phyloP scores from a whole-genome alignment of 73 alveolate species.

The Paramecium sonneborni region DNA sequence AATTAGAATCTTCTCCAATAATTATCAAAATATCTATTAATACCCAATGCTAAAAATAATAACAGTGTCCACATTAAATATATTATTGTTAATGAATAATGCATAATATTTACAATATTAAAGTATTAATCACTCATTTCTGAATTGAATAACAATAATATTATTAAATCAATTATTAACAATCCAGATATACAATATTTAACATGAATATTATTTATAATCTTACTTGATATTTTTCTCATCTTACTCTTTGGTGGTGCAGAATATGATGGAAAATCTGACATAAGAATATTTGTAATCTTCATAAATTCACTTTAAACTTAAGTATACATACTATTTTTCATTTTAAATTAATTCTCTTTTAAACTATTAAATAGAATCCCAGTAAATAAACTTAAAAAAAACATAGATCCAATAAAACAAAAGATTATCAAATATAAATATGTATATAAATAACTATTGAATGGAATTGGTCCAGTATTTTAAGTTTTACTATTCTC shows the following conservation, averaged over 20 bases:
- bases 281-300: background rate
- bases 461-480: background rate
- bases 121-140: background rate
- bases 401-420: conserved; percentile 36
- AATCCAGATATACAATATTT: background rate
- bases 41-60: background rate
- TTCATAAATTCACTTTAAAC: background rate
- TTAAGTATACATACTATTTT: background rate
- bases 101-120: background rate
- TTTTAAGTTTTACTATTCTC: background rate
- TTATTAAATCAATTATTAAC: background rate
- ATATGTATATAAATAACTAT: background rate
- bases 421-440: background rate
- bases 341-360: background rate
- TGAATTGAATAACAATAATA: background rate
- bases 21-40: conserved; percentile 6
- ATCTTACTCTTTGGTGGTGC: background rate
- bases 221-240: background rate
- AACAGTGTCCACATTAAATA: background rate
- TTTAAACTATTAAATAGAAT: background rate
- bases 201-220: background rate
- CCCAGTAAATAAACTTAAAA: background rate
- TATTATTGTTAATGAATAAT: background rate
- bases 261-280: background rate
- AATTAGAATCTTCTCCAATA: conserved; percentile 18